Base-by-base conservation (phyloP, 768 basidiomycete genomes). In the Tylopilus balloui region DNA sequence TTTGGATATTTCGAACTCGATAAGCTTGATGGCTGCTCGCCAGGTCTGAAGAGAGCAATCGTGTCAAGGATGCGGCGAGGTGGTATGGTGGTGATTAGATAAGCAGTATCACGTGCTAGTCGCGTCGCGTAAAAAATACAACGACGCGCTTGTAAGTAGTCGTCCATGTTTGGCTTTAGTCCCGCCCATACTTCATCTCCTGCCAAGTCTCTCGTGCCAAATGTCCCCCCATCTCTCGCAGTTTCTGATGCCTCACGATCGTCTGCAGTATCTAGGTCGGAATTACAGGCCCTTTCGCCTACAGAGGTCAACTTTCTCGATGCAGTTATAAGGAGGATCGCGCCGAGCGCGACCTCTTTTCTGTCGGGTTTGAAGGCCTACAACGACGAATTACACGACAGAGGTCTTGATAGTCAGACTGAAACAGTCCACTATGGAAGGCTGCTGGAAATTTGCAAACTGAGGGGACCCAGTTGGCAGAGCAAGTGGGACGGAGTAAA, bases 321-420 rank as follows among this genome's bases (percentile, higher is more conserved):
- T 54, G 78, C 80, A 20, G 85, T 93, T 12, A 80, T 93, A 23
- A 62, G 71, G 50, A 81, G 84, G 45, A 88, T 86, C 36, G 76
- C 83, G 6, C 71, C 79, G 8, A 69, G 75, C 9, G 84, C 88
- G 14, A 86, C 86, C 4, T 86, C 86, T 0, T 92, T 92, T 60
- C 73, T 88, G 32, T 78, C 80, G 5, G 78, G 91, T n/a, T 83
- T 90, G 74, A 89, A 87, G 61, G 86, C 89, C 0, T 92, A 93
- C 67, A 88, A 84, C 59, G 83, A 87, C 48, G 78, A 91, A 19
- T 69, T 92, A 20, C 76, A 78, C 50, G 84, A 87, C 56, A 77
- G 83, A 2, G 84, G 84, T 3, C 68, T 92, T n/a, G 86, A 91
- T 53, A 77, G 83, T 19, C 81, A 84, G 53, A 73, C 78, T 8